Percentiles rank a stretch among this genome's conserved stretches.
These are phyloP conservation scores for Pichia manshurica DNA, from an alignment of 805 yeast species.

Conservation along the genomic window DNA sequence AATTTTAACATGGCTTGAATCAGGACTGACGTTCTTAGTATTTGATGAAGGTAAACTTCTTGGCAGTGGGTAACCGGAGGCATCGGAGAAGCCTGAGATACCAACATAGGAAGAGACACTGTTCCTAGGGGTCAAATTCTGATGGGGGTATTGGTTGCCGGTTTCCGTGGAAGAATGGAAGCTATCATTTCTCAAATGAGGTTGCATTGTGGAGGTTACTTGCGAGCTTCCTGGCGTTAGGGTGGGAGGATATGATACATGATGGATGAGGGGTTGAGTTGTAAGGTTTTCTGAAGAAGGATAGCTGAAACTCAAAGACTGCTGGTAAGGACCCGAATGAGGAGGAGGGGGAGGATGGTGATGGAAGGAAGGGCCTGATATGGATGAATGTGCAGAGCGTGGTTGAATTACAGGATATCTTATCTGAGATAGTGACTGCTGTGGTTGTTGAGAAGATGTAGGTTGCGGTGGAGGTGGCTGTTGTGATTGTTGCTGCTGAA, in stretches of 20 bases:
- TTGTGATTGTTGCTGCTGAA: constrained; percentile 8
- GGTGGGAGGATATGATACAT: neutral
- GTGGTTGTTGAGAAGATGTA: neutral
- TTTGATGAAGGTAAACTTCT: too few species aligned
- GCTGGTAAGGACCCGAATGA: neutral
- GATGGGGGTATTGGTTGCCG: too few species aligned
- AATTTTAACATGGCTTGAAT: too few species aligned
- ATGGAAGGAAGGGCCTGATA: neutral
- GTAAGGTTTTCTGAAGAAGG: neutral
- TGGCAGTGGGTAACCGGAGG: too few species aligned
- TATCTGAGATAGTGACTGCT: neutral
- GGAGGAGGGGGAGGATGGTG: neutral
- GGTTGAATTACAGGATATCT: neutral
- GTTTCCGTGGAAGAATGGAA: too few species aligned
- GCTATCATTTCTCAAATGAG: too few species aligned
- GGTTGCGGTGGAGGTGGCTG: constrained; percentile 7
- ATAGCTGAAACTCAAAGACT: neutral
- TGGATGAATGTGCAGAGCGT: neutral
- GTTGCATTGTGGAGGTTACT: too few species aligned
- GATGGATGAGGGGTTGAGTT: neutral
- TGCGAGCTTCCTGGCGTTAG: neutral
- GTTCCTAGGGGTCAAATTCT: neutral
- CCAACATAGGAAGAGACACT: too few species aligned
- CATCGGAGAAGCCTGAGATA: too few species aligned
- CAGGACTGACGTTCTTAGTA: neutral